Evolutionary conservation across 2,329 filamentous ascomycete species (phyloP).

Genomic region (Hymenoscyphus repandus): DNA sequence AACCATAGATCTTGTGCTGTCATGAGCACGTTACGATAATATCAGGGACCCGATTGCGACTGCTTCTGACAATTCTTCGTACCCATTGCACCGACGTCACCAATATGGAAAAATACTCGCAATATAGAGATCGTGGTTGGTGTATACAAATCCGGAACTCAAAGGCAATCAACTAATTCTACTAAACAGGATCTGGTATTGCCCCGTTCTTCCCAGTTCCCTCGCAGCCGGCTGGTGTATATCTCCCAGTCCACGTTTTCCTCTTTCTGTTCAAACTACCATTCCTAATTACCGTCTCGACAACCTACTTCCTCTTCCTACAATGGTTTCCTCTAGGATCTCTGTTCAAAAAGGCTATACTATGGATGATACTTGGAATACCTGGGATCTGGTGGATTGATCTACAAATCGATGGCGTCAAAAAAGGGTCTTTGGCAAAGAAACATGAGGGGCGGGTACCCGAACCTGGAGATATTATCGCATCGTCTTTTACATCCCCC

Average conservation of each 20-base stretch:
- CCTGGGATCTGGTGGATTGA: constrained; percentile 98
- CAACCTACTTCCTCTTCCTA: constrained; percentile 73
- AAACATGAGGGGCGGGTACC: constrained; percentile 72
- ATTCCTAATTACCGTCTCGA: constrained; percentile 62
- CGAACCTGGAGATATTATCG: constrained; percentile 74
- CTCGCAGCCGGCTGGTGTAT: constrained; percentile 56
- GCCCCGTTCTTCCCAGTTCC: constrained; percentile 87
- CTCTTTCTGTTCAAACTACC: constrained; percentile 80
- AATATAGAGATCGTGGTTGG: constrained; percentile 67
- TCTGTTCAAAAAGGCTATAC: constrained; percentile 69
- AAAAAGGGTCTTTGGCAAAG: constrained; percentile 78
- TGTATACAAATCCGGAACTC: constrained; percentile 3
- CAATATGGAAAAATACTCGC: constrained; percentile 69
- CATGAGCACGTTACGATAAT: no score
- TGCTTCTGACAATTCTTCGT: no score
- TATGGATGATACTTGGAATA: constrained; percentile 84
- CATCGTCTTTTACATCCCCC: constrained; percentile 85
- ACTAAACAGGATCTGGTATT: constrained; percentile 75
- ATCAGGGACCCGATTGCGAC: no score
- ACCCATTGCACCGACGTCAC: no score
- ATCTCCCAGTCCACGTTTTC: constrained; percentile 59
- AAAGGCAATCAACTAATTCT: constrained; percentile 21
- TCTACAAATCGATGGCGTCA: constrained; percentile 94
- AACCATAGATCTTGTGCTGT: no score
- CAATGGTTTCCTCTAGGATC: constrained; percentile 73